Percentiles rank a stretch among this genome's conserved stretches.
These are phyloP conservation scores for Lactifluus piperatus DNA, from an alignment of 768 basidiomycete species.

Conservation along the genomic window DNA sequence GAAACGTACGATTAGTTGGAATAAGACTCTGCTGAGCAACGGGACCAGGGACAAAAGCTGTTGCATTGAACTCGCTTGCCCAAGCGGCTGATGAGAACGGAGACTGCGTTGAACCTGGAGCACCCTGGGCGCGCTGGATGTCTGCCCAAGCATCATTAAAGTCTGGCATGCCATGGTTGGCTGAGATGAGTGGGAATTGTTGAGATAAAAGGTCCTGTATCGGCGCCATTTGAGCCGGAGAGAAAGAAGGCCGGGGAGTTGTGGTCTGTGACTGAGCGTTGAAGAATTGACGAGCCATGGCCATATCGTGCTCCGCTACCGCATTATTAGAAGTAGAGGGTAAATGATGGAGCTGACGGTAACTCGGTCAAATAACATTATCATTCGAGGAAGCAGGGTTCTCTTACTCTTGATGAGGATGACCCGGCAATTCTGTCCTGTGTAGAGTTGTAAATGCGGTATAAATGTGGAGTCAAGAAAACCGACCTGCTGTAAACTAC, in stretches of 20 bases:
- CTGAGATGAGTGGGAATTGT: conserved; percentile 27
- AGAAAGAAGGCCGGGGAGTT: conserved; percentile 29
- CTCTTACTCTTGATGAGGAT: conserved; percentile 57
- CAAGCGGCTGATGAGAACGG: neutral
- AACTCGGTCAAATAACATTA: neutral
- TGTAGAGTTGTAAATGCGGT: neutral
- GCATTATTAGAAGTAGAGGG: conserved; percentile 45
- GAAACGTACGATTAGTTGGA: conserved; percentile 1
- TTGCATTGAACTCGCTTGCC: conserved; percentile 23
- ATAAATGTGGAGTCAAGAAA: neutral
- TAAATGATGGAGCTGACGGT: conserved; percentile 60
- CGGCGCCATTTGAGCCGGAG: conserved; percentile 27
- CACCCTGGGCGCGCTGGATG: neutral
- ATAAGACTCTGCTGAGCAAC: neutral
- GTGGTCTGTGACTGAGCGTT: conserved; percentile 36
- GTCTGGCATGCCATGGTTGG: neutral
- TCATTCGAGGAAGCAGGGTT: neutral
- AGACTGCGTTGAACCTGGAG: neutral
- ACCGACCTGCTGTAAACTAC: conserved; percentile 77
- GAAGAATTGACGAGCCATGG: conserved; percentile 77
- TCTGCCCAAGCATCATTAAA: conserved; percentile 15
- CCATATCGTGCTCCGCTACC: conserved; percentile 56
- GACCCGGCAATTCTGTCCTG: conserved; percentile 72
- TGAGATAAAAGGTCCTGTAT: conserved; percentile 27
- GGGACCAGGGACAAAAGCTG: neutral